These are phyloP conservation scores for Chrysanthemum seticuspe DNA, from an alignment of 129 eudicot species.

Conservation along the genomic window DNA sequence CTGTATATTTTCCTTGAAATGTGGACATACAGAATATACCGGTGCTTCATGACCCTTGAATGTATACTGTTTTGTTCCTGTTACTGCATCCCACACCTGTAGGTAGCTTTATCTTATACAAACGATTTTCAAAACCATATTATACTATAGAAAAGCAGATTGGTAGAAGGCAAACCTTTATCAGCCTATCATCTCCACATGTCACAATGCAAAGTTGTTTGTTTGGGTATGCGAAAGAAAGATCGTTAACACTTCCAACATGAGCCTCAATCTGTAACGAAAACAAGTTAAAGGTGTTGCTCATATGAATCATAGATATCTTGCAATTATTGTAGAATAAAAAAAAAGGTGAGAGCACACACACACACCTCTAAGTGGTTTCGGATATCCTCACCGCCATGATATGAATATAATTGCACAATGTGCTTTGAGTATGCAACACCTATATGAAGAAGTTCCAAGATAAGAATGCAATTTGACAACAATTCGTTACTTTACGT, in stretches of 20 bases:
- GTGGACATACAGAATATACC: slow-evolving; percentile 83
- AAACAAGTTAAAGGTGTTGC: not conserved
- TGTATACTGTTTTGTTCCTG: no score
- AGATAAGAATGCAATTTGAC: not conserved
- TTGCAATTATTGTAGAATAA: not conserved
- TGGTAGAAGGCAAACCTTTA: no score
- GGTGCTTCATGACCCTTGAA: slow-evolving; percentile 97
- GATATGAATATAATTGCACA: slow-evolving; percentile 71
- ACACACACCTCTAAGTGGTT: slow-evolving; percentile 74
- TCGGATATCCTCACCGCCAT: slow-evolving; percentile 57
- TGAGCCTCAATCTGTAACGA: slow-evolving; percentile 87
- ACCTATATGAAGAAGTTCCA: slow-evolving; percentile 34
- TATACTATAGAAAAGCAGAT: no score
- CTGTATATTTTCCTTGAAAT: slow-evolving; percentile 82
- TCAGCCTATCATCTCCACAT: no score
- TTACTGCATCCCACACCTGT: slow-evolving; percentile 96
- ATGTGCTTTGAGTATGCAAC: slow-evolving; percentile 90
- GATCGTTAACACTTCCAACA: slow-evolving; percentile 86
- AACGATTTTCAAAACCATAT: no score
- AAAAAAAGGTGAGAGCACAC: slow-evolving; percentile 12
- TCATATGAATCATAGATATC: slow-evolving; percentile 4
- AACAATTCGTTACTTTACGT: no score
- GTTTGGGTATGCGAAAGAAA: slow-evolving; percentile 83
- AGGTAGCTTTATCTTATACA: slow-evolving; percentile 28
- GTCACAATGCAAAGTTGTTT: slow-evolving; percentile 81